These are phyloP conservation scores for Yamadazyma membranifaciens DNA, from an alignment of 1,139 yeast genomes.

Conservation along the genomic window DNA sequence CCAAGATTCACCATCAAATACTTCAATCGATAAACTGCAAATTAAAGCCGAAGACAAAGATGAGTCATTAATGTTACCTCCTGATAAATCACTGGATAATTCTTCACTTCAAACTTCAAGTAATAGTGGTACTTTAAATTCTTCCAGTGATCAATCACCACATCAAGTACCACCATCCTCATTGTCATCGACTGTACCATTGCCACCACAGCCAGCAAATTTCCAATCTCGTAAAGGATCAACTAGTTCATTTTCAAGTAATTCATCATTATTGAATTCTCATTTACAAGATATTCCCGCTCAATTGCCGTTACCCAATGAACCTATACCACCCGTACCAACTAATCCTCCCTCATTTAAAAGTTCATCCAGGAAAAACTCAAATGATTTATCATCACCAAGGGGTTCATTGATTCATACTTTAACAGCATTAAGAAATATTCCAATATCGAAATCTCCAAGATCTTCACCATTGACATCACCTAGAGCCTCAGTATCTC, in stretches of 20 bases:
- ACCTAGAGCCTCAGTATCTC: conserved; percentile 45
- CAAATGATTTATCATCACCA: conserved; percentile 42
- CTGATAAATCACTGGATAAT: conserved; percentile 21
- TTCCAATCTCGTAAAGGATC: conserved; percentile 26
- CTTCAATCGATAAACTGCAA: conserved; percentile 2
- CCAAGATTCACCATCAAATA: conserved; percentile 34
- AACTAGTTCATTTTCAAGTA: conserved; percentile 26
- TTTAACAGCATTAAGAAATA: conserved; percentile 40
- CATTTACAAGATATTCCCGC: conserved; percentile 52
- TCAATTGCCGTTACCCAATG: conserved; percentile 52
- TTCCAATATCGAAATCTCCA: conserved; percentile 38
- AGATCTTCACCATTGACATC: conserved; percentile 46
- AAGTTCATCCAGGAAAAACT: conserved; percentile 34
- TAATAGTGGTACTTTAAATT: not conserved
- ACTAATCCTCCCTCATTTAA: conserved; percentile 34
- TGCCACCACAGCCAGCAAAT: not conserved
- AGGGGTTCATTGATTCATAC: conserved; percentile 45
- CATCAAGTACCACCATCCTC: not conserved
- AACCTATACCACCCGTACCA: conserved; percentile 49
- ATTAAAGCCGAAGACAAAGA: conserved; percentile 8
- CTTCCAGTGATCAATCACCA: conserved; percentile 8
- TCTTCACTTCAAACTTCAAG: conserved; percentile 9
- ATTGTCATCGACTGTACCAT: not conserved
- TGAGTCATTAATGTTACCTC: conserved; percentile 12
- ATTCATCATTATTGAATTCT: conserved; percentile 28